A percentile compares a stretch with the other conserved stretches of the same genome.
These are phyloP conservation scores for Colletotrichum karsti DNA, from an alignment of 2,329 filamentous ascomycete species.

Conservation along the genomic window DNA sequence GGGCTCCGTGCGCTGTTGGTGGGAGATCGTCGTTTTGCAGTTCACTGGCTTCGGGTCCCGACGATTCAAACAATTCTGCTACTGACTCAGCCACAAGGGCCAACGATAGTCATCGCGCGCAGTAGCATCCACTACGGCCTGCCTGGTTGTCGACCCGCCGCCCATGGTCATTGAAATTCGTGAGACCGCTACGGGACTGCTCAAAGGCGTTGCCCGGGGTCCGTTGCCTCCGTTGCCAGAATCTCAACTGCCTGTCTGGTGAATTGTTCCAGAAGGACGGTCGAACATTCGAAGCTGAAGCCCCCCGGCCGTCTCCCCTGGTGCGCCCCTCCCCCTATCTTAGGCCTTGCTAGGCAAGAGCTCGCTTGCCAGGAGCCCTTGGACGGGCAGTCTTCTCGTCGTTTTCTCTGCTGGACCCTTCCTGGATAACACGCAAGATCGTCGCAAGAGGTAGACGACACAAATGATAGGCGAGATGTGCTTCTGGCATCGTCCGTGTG, in stretches of 20 bases:
- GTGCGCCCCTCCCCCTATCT: constrained; percentile 28
- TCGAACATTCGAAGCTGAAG: constrained; percentile 13
- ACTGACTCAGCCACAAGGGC: constrained; percentile 25
- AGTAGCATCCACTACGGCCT: constrained; percentile 7
- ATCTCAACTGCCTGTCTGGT: background rate
- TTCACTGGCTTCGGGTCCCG: background rate
- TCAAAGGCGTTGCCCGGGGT: constrained; percentile 19
- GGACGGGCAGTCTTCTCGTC: constrained; percentile 11
- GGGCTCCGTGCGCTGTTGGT: constrained; percentile 3
- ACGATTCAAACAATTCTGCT: constrained; percentile 8
- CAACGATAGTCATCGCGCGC: background rate
- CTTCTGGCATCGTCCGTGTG: constrained; percentile 4
- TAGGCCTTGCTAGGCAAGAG: constrained; percentile 17
- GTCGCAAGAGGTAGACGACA: constrained; percentile 22
- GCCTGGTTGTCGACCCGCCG: constrained; percentile 12
- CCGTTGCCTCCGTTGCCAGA: constrained; percentile 16
- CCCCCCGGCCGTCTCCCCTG: constrained; percentile 12
- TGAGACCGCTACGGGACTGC: constrained; percentile 5
- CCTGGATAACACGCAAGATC: constrained; percentile 24
- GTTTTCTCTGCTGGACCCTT: constrained; percentile 23
- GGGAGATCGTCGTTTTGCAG: constrained; percentile 17
- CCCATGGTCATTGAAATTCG: constrained; percentile 3
- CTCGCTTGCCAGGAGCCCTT: constrained; percentile 24
- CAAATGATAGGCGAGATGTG: constrained; percentile 10
- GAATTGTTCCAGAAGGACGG: constrained; percentile 25